A percentile compares a stretch with the other conserved stretches of the same genome.
These are phyloP conservation scores for Paramyrothecium sp. DNA, from an alignment of 2,329 filamentous ascomycete species.

Conservation along the genomic window DNA sequence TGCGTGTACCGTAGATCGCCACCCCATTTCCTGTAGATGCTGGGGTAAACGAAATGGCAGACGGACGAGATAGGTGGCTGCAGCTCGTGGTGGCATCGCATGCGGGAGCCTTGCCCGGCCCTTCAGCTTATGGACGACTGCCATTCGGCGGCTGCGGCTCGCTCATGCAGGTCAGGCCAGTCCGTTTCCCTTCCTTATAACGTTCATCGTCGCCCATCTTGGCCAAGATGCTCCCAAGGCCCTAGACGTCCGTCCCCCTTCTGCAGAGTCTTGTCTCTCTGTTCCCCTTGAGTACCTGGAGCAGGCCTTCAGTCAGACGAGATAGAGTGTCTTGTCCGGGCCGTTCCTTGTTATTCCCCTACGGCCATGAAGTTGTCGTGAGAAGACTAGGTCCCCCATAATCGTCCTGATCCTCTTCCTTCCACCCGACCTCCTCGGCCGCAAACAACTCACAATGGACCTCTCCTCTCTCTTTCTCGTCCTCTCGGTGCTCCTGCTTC, in stretches of 20 bases:
- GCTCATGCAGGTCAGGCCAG: not conserved
- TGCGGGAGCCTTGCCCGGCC: not conserved
- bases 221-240: not conserved
- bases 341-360: not conserved
- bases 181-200: not conserved
- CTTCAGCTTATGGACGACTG: not conserved
- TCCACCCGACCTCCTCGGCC: not conserved
- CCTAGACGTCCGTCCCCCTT: too few species aligned
- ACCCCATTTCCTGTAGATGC: not conserved
- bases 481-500: slow-evolving; percentile 13
- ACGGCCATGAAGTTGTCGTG: not conserved
- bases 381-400: not conserved
- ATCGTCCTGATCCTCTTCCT: not conserved
- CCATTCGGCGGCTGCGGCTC: not conserved
- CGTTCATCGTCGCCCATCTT: not conserved
- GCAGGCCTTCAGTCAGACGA: not conserved
- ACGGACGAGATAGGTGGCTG: not conserved
- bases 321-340: not conserved
- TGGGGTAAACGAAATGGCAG: too few species aligned
- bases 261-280: too few species aligned
- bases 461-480: slow-evolving; percentile 5
- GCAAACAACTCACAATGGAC: not conserved
- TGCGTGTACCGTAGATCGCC: not conserved
- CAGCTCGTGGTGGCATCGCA: not conserved
- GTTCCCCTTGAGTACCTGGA: not conserved